These are phyloP conservation scores for Berberis thunbergii DNA, from an alignment of 164 flowering plant species.

Conservation along the genomic window DNA sequence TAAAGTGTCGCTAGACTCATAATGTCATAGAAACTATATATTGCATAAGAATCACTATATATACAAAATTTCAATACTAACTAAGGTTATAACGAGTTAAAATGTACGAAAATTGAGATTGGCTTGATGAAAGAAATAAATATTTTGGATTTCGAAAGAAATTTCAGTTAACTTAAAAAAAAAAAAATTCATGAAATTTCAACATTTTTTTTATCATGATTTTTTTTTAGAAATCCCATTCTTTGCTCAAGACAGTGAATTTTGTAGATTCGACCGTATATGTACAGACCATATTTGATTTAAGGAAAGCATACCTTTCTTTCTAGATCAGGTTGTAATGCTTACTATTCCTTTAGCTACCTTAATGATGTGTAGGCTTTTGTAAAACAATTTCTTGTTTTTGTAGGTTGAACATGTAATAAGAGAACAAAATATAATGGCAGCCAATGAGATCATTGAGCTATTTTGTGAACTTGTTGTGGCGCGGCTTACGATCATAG, in stretches of 20 bases:
- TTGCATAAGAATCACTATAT: too few species aligned
- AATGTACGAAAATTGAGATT: too few species aligned
- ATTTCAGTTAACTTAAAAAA: too few species aligned
- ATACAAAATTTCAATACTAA: too few species aligned
- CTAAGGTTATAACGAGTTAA: too few species aligned
- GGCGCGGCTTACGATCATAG: constrained; percentile 63
- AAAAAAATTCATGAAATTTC: too few species aligned
- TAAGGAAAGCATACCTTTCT: background rate
- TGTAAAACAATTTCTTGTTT: background rate
- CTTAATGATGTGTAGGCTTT: background rate
- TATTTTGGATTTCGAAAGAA: too few species aligned
- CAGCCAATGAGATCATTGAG: constrained; percentile 89
- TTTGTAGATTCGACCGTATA: background rate
- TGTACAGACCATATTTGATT: background rate
- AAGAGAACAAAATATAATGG: constrained; percentile 90
- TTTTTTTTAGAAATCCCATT: background rate
- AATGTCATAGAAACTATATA: too few species aligned
- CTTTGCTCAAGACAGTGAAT: background rate
- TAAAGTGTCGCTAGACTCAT: too few species aligned
- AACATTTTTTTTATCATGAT: too few species aligned
- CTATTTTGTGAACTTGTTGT: constrained; percentile 88
- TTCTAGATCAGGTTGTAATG: background rate
- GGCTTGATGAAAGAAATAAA: too few species aligned
- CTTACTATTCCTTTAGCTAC: background rate
- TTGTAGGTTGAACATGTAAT: constrained; percentile 91